These are phyloP conservation scores for Colletotrichum echinochloae DNA, from an alignment of 2,329 filamentous ascomycete species.

Conservation along the genomic window DNA sequence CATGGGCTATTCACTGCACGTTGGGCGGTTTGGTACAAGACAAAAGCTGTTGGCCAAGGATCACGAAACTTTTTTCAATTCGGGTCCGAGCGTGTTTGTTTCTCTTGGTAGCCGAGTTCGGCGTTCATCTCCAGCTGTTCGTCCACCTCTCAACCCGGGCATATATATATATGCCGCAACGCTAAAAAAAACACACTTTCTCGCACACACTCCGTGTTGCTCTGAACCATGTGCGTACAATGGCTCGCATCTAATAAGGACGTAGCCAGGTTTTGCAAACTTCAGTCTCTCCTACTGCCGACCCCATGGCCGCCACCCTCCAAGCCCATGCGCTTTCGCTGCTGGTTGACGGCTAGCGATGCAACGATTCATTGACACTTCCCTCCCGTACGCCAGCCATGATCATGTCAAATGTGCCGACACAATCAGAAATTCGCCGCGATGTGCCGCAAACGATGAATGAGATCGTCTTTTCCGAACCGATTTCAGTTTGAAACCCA, in stretches of 20 bases:
- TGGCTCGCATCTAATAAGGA: not conserved
- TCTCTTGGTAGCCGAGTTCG: constrained; percentile 30
- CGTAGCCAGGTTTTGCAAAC: constrained; percentile 4
- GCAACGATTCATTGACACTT: constrained; percentile 7
- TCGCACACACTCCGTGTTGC: not conserved
- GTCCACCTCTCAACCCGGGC: constrained; percentile 19
- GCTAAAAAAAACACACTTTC: not conserved
- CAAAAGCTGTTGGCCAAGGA: not conserved
- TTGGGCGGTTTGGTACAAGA: not conserved
- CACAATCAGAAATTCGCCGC: constrained; percentile 1
- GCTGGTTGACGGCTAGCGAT: constrained; percentile 14
- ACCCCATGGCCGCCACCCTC: not conserved
- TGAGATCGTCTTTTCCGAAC: constrained; percentile 29
- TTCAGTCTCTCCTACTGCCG: constrained; percentile 2
- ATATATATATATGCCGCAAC: not conserved
- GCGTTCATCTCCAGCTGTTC: constrained; percentile 24
- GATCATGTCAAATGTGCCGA: constrained; percentile 10
- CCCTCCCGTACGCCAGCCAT: constrained; percentile 29
- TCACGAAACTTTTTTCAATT: constrained; percentile 23
- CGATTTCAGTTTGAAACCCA: constrained; percentile 17
- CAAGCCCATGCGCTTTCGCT: constrained; percentile 15
- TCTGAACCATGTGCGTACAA: constrained; percentile 24
- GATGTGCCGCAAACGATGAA: constrained; percentile 31
- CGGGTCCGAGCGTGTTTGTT: constrained; percentile 29
- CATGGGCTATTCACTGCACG: not conserved